A percentile compares a stretch with the other conserved stretches of the same genome.
phyloP scores from a whole-genome alignment of 192 early-diverging fungal genomes.

The Chytriomyces hyalinus region DNA sequence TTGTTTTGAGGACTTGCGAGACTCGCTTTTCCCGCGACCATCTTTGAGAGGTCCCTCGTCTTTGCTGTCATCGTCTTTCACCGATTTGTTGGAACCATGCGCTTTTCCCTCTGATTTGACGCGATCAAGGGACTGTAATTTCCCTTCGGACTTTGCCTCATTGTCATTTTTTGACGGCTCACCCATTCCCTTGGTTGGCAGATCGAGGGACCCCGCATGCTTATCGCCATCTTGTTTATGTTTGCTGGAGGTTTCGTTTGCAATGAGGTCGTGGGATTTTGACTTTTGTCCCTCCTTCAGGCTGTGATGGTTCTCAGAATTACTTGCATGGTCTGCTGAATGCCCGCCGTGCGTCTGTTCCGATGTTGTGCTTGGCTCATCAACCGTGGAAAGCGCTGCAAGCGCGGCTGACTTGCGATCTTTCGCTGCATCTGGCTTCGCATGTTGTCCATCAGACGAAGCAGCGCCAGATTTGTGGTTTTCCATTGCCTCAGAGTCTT shows the following conservation, averaged over 20 bases:
- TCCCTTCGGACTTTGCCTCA: not conserved
- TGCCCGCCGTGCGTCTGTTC: no score
- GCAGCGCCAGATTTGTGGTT: constrained; percentile 1
- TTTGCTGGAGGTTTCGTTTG: not conserved
- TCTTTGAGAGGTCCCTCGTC: not conserved
- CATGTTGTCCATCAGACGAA: not conserved
- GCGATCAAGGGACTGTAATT: constrained; percentile 18
- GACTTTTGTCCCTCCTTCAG: not conserved
- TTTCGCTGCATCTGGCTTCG: not conserved
- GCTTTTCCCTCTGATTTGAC: not conserved
- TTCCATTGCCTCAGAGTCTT: constrained; percentile 12
- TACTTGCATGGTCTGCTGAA: not conserved
- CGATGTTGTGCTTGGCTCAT: not conserved
- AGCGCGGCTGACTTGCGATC: not conserved
- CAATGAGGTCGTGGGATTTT: not conserved
- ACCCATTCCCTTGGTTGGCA: not conserved
- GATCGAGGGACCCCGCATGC: not conserved
- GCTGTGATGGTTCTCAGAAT: not conserved
- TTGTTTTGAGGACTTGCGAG: constrained; percentile 22
- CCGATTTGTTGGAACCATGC: constrained; percentile 1
- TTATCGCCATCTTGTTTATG: not conserved
- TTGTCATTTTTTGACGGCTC: not conserved
- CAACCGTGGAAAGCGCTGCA: not conserved
- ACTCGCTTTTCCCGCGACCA: constrained; percentile 2
- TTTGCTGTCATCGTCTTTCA: constrained; percentile 15